Percentiles rank a stretch among this genome's conserved stretches.
Evolutionary conservation across 225 moss, liverwort and hornwort species (phyloP).

Genomic region (Neckera pumila): DNA sequence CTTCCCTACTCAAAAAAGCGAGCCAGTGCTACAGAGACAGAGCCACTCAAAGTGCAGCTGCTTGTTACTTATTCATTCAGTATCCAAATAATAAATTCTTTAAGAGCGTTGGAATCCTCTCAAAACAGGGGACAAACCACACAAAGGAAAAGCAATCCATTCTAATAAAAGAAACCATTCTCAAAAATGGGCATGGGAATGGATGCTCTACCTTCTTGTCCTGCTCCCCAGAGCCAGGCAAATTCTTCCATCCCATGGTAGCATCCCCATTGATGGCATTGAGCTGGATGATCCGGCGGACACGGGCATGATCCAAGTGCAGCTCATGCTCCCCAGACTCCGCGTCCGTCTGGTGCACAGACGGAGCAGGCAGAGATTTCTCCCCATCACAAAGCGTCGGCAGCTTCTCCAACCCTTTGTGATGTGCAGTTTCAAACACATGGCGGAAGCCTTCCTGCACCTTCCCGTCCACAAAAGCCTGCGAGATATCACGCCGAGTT

Average conservation of each 20-base stretch:
- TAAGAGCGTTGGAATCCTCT: neutral
- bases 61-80: neutral
- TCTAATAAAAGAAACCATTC: neutral
- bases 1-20: neutral
- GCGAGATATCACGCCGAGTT: constrained; percentile 13
- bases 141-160: neutral
- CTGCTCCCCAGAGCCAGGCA: constrained; percentile 45
- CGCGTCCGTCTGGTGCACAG: constrained; percentile 33
- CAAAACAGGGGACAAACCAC: neutral
- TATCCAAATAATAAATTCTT: neutral
- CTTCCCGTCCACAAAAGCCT: constrained; percentile 33
- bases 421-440: constrained; percentile 31
- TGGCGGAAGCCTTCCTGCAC: constrained; percentile 37
- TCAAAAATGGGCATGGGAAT: neutral
- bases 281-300: constrained; percentile 38
- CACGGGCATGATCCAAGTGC: constrained; percentile 33
- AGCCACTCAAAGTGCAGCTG: neutral
- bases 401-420: constrained; percentile 46
- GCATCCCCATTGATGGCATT: constrained; percentile 67
- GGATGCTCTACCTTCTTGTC: constrained; percentile 24
- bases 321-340: constrained; percentile 3
- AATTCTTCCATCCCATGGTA: constrained; percentile 50
- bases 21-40: neutral
- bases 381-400: constrained; percentile 40
- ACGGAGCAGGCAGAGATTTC: constrained; percentile 21